Evolutionary conservation across 129 eudicot species (phyloP).

Genomic region (Chrysanthemum makinoi): DNA sequence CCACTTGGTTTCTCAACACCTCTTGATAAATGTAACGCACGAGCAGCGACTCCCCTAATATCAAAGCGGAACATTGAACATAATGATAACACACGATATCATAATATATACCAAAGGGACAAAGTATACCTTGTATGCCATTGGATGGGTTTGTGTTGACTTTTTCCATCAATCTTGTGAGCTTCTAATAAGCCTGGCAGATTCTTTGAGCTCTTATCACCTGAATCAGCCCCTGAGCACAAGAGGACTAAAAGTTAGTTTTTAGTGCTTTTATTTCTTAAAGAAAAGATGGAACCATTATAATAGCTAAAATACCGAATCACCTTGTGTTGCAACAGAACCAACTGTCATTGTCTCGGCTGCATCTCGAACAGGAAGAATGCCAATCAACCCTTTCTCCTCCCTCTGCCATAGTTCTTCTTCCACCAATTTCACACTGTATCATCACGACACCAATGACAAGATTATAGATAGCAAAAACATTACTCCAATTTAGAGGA

Average conservation of each 20-base stretch:
- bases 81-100: not conserved
- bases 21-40: conserved; percentile 92
- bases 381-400: conserved; percentile 90
- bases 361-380: conserved; percentile 85
- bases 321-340: conserved; percentile 56
- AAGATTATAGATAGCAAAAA: not conserved
- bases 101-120: too few relatives aligned
- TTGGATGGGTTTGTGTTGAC: conserved; percentile 57
- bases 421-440: conserved; percentile 87
- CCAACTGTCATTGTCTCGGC: conserved; percentile 48
- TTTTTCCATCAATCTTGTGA: conserved; percentile 60
- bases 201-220: conserved; percentile 50
- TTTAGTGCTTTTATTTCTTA: not conserved
- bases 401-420: conserved; percentile 95
- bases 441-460: conserved; percentile 5
- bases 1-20: conserved; percentile 99
- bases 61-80: conserved; percentile 10
- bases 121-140: conserved; percentile 85
- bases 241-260: conserved; percentile 17
- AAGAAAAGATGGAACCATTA: not conserved
- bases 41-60: conserved; percentile 93
- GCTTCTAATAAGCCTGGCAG: conserved; percentile 44
- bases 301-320: not conserved
- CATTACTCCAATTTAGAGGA: too few relatives aligned
- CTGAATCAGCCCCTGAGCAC: conserved; percentile 47